Evolutionary conservation across 176 grass and related monocot genomes (phyloP), one percentile per base, ranked within the genome.

Genomic region (Oryza rufipogon): DNA sequence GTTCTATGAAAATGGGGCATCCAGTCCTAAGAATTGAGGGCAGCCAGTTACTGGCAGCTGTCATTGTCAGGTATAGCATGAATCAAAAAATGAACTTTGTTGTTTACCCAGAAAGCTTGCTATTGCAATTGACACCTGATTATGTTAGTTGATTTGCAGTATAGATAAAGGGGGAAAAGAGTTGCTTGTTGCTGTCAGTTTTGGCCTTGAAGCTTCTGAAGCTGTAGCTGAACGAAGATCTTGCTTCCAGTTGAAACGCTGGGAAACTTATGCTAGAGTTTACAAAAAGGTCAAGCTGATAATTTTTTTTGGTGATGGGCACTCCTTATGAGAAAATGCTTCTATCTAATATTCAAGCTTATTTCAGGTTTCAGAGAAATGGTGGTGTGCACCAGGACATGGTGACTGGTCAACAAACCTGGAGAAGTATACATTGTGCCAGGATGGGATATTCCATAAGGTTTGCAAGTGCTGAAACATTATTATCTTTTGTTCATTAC

Each of bases 351-450:
- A 74, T 20, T 4, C 8, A 71, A 78, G 39, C 78, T 85, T 58
- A 76, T 86, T 87, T 82, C 80, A 98, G 93, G 93, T 95, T 88
- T 95, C 93, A 81, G 96, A 98, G 16, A 94, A 98, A 83, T 98
- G 96, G 96, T 98, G 96, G 96, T 98, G 87, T 70, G 93, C 96
- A 81, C 96, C 96, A 80, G 96, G 96, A 83, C 96, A 98, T 76
- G 96, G 96, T 81, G 96, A 98, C 76, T 98, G 89, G 96, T 95
- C 91, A 80, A 98, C 96, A 83, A 93, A 92, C 73, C 85, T 98
- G 12, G 96, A 95, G 86, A 98, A 90, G 82, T 98, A 95, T 83
- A 98, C 86, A 75, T 75, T 95, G 80, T 98, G 96, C 81, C 89
- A 88, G 87, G 96, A 98, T 87, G 93, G 96, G 45, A 98, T 94